phyloP scores from a whole-genome alignment of 495 filamentous ascomycete species.

The Lophiostoma macrostomum region DNA sequence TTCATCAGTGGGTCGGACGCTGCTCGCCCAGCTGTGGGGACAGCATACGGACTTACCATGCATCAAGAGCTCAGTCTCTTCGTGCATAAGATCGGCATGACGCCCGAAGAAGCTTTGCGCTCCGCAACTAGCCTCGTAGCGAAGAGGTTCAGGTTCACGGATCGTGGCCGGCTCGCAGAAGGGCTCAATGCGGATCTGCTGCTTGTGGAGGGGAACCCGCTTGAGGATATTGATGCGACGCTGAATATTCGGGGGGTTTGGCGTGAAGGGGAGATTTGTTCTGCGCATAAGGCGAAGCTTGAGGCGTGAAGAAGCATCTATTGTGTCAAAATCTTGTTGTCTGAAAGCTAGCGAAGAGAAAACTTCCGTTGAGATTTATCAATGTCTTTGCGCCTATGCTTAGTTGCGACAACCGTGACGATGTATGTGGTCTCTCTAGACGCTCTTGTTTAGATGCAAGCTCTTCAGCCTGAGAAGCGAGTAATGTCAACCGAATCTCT shows the following conservation, averaged over 20 bases:
- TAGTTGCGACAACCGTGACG: no score
- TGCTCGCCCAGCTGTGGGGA: conserved; percentile 38
- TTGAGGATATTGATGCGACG: conserved; percentile 39
- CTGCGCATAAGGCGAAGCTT: conserved; percentile 11
- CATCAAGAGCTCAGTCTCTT: conserved; percentile 41
- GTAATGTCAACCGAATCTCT: conserved; percentile 9
- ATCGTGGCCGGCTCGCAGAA: conserved; percentile 36
- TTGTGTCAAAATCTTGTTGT: no score
- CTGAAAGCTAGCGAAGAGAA: no score
- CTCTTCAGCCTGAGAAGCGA: no score
- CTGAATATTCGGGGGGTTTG: conserved; percentile 40
- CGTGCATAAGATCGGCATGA: conserved; percentile 38
- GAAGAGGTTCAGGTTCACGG: conserved; percentile 36
- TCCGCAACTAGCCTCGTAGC: conserved; percentile 37
- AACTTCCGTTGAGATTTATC: no score
- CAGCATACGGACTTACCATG: conserved; percentile 38
- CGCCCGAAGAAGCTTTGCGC: conserved; percentile 36
- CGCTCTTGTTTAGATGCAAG: neutral
- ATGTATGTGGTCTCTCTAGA: no score
- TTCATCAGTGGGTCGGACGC: conserved; percentile 41
- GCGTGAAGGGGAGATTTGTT: conserved; percentile 30
- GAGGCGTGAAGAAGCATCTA: neutral
- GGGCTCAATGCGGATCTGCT: conserved; percentile 39
- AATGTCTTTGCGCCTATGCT: no score
- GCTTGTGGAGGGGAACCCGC: conserved; percentile 39